Evolutionary conservation across 2,329 filamentous ascomycete genomes (phyloP), one percentile per base, ranked within the genome.

Genomic region (Fusarium pseudocircinatum): DNA sequence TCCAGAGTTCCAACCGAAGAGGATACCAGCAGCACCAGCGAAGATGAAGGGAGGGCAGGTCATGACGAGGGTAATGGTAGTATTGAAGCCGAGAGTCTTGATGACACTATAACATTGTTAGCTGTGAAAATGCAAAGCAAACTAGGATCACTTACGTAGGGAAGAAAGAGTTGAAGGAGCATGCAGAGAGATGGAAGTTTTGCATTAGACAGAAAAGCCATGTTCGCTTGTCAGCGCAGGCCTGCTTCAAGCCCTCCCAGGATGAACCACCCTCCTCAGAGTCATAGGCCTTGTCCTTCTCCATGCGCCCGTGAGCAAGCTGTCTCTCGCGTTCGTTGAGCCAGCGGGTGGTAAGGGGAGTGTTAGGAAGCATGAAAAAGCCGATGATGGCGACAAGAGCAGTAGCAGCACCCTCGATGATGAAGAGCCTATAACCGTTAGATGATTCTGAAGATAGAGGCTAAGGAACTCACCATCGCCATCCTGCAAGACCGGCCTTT

Each of bases 131-230:
- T 7, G 18, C 0, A 13, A 3, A 18, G 7, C 1, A 1, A 14
- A 1, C 2, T 6, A 1, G 0, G 6, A 4, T 2, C 1, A 77
- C 79, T 75, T 60, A 82, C 79, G 80, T 82, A 0, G 82, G 81
- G 63, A 83, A 83, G 80, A 88, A 88, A 0, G 84, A 83, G 66
- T 84, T 87, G 72, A 84, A 84, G 0, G 80, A 81, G 57, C 81
- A 86, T 2, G 87, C 86, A 2, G 84, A 85, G 18, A 88, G 79
- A 75, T 89, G 86, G 75, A 88, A 86, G 77, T 88, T 88, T 72
- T 88, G 85, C 86, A 89, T 88, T 40, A 88, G 79, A 10, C 84
- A 84, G 69, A 88, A 85, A 7, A 89, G 77, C 83, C 86, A 89
- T 1, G 87, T 84, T 59, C 86, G 82, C 72, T 84, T 85, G 66